Base-by-base conservation (phyloP, 2,329 filamentous ascomycete genomes). In the Colletotrichum magnum region DNA sequence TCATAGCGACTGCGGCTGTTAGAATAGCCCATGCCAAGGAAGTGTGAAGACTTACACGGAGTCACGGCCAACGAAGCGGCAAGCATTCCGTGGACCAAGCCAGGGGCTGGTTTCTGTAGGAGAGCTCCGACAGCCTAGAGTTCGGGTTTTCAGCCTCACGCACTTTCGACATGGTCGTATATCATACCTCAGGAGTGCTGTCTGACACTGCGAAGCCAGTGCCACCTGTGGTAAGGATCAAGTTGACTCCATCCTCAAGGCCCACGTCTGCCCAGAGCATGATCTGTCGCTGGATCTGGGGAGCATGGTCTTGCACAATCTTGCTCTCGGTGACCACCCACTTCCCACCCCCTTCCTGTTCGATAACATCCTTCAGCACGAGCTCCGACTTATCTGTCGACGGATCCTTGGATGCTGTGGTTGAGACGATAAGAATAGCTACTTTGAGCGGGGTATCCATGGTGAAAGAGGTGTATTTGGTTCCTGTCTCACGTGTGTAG, bases 31-130 rank as follows among this genome's bases (percentile, higher is more conserved):
- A 41, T 9, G 6, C n/a, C 3, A 10, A 21, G 6, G 3, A 6
- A 4, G 6, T 6, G n/a, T 41, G 2, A 36, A 36, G 9, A 82
- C 93, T 84, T 83, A 97, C 94, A 99, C 54, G 95, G 95, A 3
- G 96, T 99, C 41, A 98, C 90, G 51, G 89, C 85, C 16, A 97
- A 83, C 1, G 95, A 98, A 21, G 93, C 86, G 6, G 94, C 87
- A 50, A 99, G 85, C 95, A 99, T 99, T 72, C 91, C 94, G 81
- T 99, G 95, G n/a, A 98, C 92, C 58, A 99, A 85, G 1, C 96
- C 96, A 0, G 94, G 90, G 0, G 96, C 96, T 79, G 95, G 90
- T 77, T 93, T 94, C 76, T 97, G 91, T 51, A 98, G 85, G 48
- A 98, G 81, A 5, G 91, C 89, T 15, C 86, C 83, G n/a, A 98